Evolutionary conservation across 345 rosid species (phyloP), one percentile per base, ranked within the genome.

Genomic region (Brassica juncea): DNA sequence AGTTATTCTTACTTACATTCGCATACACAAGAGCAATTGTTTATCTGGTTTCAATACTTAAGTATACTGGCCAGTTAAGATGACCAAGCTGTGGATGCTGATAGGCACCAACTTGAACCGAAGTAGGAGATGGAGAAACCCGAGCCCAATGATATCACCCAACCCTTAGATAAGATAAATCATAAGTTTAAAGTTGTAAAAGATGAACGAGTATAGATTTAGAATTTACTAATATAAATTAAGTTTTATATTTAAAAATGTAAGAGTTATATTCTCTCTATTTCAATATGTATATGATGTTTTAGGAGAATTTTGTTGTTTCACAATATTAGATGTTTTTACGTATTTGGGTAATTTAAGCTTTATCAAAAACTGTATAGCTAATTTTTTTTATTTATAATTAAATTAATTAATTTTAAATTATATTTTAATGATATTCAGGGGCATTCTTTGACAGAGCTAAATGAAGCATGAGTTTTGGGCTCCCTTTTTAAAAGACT

Each of bases 21-120:
- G 34, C 34, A 37, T 37, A 37, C 10, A 32, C 35, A 32, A 32
- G 35, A 32, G 7, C 42, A 37, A 37, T 37, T 9, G 42, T 37
- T 7, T 7, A 37, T 35, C 42, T 37, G 42, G 7, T 37, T 37
- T 37, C 2, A 37, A 32, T 32, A 87, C 25, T 23, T 23, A 92
- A 92, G 87, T 87, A 91, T 52, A 91, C 42, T 27, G 92, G 84
- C 99, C 96, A 94, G 84, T 89, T 92, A 78, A 87, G 90, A 83
- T 90, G 94, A 68, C 97, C 89, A 85, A 92, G 77, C 81, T 87
- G 97, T 23, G 94, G 91, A 84, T 52, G 58, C 58, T 88, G 97
- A 72, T 92, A 92, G 27, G 92, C 83, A 78, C 97, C 94, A 1
- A 88, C 90, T 87, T 91, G 94, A 12, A 89, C 86, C 52, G 85